Conservation (phyloP, 257 asterid genomes). For the Solanum dulcamara region DNA sequence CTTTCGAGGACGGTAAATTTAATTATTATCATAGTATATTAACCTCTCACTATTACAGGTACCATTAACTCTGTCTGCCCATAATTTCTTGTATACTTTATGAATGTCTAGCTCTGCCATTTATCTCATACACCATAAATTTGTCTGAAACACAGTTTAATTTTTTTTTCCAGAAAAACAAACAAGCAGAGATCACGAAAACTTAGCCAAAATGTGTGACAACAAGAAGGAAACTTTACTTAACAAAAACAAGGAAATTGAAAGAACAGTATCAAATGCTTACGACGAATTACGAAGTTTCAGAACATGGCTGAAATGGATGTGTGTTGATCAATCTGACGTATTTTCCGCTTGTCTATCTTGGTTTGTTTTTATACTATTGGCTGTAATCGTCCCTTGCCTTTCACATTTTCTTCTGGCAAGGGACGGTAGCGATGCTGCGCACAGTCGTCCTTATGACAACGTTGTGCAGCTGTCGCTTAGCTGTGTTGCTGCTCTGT, state of each 20-base stretch:
- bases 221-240: not conserved
- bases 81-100: not conserved
- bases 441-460: not conserved
- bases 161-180: not conserved
- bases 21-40: not conserved
- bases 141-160: not conserved
- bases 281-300: constrained; percentile 8
- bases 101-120: not conserved
- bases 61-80: not conserved
- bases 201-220: not conserved
- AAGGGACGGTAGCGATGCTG: not conserved
- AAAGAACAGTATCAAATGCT: not conserved
- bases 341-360: constrained; percentile 1
- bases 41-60: not conserved
- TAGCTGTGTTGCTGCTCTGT: constrained; percentile 6
- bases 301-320: constrained; percentile 3
- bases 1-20: too few species aligned
- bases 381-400: constrained; percentile 5
- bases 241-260: not conserved
- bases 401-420: constrained; percentile 6
- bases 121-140: not conserved
- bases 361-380: constrained; percentile 3
- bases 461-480: constrained; percentile 9
- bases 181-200: not conserved
- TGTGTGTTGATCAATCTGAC: constrained; percentile 13